Conservation (phyloP, 805 yeast species). For the Starmerella tilneyi region DNA sequence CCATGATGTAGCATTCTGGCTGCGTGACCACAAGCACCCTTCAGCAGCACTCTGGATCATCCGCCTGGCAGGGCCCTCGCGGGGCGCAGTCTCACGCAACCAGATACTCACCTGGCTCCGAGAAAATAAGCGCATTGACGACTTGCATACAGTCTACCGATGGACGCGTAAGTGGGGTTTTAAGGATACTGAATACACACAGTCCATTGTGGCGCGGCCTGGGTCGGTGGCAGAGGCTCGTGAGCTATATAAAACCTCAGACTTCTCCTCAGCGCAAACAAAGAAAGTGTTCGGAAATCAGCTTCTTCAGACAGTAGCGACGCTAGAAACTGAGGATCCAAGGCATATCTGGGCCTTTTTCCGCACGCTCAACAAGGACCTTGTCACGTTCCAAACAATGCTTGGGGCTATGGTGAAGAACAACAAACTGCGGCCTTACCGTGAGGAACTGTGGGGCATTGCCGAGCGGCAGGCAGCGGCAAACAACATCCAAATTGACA, state of each 20-base stretch:
- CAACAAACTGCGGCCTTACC: slow-evolving; percentile 11
- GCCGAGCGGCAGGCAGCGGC: slow-evolving; percentile 20
- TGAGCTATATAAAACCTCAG: slow-evolving; percentile 12
- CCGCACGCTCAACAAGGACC: slow-evolving; percentile 23
- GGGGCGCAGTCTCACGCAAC: slow-evolving; percentile 23
- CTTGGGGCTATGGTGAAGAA: slow-evolving; percentile 23
- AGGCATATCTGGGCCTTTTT: slow-evolving; percentile 23
- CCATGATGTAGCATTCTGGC: slow-evolving; percentile 24
- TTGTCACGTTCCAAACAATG: slow-evolving; percentile 25
- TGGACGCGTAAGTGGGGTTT: slow-evolving; percentile 28
- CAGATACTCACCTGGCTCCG: slow-evolving; percentile 22
- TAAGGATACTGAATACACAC: slow-evolving; percentile 18
- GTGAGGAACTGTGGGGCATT: slow-evolving; percentile 19
- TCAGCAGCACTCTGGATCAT: slow-evolving; percentile 26
- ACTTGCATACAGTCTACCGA: slow-evolving; percentile 12
- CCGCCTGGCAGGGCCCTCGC: slow-evolving; percentile 22
- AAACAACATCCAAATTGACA: slow-evolving; percentile 23
- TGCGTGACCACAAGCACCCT: slow-evolving; percentile 21
- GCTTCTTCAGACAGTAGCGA: slow-evolving; percentile 14
- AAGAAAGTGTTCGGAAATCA: slow-evolving; percentile 22
- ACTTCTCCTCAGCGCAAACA: slow-evolving; percentile 8
- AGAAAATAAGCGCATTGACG: slow-evolving; percentile 1
- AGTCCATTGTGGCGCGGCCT: slow-evolving; percentile 16
- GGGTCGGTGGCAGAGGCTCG: slow-evolving; percentile 22
- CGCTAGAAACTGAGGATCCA: slow-evolving; percentile 4